Base-by-base conservation (phyloP, 768 basidiomycete species). In the Dacryopinax primogenitus region DNA sequence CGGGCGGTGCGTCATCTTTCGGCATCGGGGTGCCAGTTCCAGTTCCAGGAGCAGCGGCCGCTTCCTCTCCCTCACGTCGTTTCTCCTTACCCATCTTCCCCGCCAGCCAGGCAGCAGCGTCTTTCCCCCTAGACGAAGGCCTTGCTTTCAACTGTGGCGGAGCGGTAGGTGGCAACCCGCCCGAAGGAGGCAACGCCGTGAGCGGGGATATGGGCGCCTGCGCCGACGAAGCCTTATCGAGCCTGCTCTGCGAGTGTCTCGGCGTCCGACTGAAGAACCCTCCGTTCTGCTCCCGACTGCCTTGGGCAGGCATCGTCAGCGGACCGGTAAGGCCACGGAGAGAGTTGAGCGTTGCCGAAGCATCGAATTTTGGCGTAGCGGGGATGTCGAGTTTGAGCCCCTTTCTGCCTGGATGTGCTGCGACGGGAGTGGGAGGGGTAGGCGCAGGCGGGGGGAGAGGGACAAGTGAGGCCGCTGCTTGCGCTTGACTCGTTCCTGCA, bases 31-130 rank as follows among this genome's bases (percentile, higher is more conserved):
- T 12, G 13, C 13, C 7, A 12, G 45, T 26, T 9, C 11, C 7
- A 7, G 45, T 13, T 26, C 13, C 23, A 23, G 45, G 7, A 21
- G 13, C 7, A 47, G 45, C n/a, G 23, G 9, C n/a, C 37, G 37
- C 23, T 12, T 47, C 45, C 45, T 47, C 45, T 7, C 45, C 45
- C n/a, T 47, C 45, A 9, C 45, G 45, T 9, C n/a, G 7, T 23
- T 47, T 47, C 45, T 47, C 45, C 45, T 47, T 47, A 21, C 45
- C 45, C n/a, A 47, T 47, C 45, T 21, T 47, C 13, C n/a, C n/a
- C 45, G 45, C 45, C 13, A 47, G 23, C 45, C 45, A 47, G 13
- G 45, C 7, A 15, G 45, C 45, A 23, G 45, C 45, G 23, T 47
- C 45, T 26, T 47, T 47, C 9, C 45, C 45, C 23, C 45, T 47